These are phyloP conservation scores for Phoma sp. DNA, from an alignment of 2,329 filamentous ascomycete species.

Conservation along the genomic window DNA sequence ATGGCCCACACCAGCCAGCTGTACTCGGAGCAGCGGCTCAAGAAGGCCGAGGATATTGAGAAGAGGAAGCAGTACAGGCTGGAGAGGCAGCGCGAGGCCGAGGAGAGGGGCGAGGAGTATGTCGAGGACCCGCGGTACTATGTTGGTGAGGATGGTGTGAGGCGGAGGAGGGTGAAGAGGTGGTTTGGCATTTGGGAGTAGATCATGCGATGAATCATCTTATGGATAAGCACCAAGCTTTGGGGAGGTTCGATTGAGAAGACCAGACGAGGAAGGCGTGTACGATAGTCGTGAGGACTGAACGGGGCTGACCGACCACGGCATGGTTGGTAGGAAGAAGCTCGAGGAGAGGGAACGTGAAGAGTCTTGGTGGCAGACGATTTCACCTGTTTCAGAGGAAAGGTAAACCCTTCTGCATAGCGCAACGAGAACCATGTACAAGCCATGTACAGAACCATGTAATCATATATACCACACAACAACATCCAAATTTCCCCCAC, in stretches of 20 bases:
- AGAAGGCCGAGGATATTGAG: slow-evolving; percentile 81
- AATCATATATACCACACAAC: slow-evolving; percentile 10
- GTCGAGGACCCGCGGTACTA: slow-evolving; percentile 49
- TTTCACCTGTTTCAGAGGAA: neutral
- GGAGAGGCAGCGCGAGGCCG: slow-evolving; percentile 49
- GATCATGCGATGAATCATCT: too few relatives aligned
- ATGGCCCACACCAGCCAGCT: slow-evolving; percentile 72
- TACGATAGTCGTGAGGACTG: slow-evolving; percentile 2
- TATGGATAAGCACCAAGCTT: too few relatives aligned
- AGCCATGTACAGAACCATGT: slow-evolving; percentile 17
- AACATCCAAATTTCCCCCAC: neutral
- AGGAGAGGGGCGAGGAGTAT: slow-evolving; percentile 45
- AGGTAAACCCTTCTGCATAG: neutral
- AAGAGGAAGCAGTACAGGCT: slow-evolving; percentile 87
- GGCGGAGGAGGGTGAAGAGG: slow-evolving; percentile 72
- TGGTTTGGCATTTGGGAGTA: slow-evolving; percentile 80
- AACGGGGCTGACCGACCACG: neutral
- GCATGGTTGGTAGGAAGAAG: neutral
- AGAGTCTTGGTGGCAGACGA: neutral
- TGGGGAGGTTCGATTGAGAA: neutral
- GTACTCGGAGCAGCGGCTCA: slow-evolving; percentile 74
- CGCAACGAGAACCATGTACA: neutral
- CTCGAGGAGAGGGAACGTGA: neutral
- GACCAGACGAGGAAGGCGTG: neutral
- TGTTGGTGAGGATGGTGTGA: slow-evolving; percentile 50